A percentile compares a stretch with the other conserved stretches of the same genome.
These are phyloP conservation scores for Arabidopsis thaliana DNA, from an alignment of 345 rosid genomes.

Conservation along the genomic window DNA sequence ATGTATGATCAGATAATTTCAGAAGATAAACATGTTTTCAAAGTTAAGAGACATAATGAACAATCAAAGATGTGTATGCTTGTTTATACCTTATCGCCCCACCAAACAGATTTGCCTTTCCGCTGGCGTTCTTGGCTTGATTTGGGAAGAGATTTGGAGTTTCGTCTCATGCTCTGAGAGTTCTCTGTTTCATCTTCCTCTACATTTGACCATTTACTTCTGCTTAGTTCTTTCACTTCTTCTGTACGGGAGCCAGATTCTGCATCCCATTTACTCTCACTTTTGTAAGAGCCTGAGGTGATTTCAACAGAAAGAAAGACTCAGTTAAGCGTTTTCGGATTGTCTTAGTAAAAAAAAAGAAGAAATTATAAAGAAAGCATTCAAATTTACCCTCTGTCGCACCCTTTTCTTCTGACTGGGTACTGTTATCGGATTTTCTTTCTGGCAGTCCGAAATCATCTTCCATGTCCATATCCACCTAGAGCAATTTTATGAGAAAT, in stretches of 20 bases:
- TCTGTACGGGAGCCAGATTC: conserved; percentile 52
- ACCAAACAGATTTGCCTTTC: conserved; percentile 72
- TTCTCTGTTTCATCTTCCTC: conserved; percentile 64
- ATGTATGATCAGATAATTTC: conserved; percentile 10
- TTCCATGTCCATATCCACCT: conserved; percentile 97
- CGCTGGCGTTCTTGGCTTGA: conserved; percentile 55
- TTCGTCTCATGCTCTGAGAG: conserved; percentile 43
- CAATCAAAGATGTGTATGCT: not conserved
- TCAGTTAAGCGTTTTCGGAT: conserved; percentile 3
- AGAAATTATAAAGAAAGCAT: not conserved
- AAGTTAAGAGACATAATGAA: not conserved
- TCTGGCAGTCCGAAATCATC: conserved; percentile 64
- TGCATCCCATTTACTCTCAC: conserved; percentile 54
- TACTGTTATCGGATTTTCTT: conserved; percentile 46
- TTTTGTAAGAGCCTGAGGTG: conserved; percentile 46
- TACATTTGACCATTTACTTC: conserved; percentile 88
- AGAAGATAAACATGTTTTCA: not conserved
- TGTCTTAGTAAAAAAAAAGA: not conserved
- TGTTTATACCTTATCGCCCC: conserved; percentile 84
- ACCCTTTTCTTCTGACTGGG: conserved; percentile 42
- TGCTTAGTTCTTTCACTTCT: conserved; percentile 66
- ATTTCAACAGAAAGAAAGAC: conserved; percentile 7
- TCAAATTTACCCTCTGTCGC: conserved; percentile 53
- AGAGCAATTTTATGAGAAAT: conserved; percentile 39
- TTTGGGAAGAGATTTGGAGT: conserved; percentile 55